A percentile compares a stretch with the other conserved stretches of the same genome.
Evolutionary conservation across 768 basidiomycete species (phyloP).

Genomic region (Pisolithus microcarpus): DNA sequence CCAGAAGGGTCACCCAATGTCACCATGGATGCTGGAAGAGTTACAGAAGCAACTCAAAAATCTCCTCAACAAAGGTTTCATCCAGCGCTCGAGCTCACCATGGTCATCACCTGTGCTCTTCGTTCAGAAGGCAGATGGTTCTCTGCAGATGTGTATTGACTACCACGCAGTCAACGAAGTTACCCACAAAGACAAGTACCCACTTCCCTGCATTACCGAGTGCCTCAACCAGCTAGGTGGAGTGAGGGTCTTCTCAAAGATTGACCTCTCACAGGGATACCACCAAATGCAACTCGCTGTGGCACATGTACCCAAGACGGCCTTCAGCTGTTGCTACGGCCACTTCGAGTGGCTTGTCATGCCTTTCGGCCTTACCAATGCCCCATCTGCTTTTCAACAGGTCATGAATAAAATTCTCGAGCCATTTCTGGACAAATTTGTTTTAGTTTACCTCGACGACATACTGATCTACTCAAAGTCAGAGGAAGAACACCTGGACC

Average conservation of each 20-base stretch:
- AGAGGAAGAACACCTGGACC: slow-evolving; percentile 19
- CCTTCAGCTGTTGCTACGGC: no score
- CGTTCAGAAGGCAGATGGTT: no score
- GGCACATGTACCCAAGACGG: no score
- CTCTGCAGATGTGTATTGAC: slow-evolving; percentile 19
- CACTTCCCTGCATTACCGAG: slow-evolving; percentile 17
- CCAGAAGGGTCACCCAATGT: not conserved
- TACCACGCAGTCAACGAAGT: slow-evolving; percentile 25
- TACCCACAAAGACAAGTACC: slow-evolving; percentile 21
- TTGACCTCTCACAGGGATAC: slow-evolving; percentile 1
- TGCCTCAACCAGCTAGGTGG: not conserved
- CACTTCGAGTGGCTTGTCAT: slow-evolving; percentile 7
- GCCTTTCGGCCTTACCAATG: slow-evolving; percentile 32
- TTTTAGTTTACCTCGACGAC: slow-evolving; percentile 31
- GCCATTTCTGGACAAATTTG: slow-evolving; percentile 23
- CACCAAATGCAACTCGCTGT: no score
- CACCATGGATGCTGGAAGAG: no score
- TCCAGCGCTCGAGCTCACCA: not conserved
- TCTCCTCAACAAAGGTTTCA: no score
- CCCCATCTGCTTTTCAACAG: slow-evolving; percentile 23
- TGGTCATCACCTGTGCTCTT: slow-evolving; percentile 1
- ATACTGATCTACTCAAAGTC: slow-evolving; percentile 27
- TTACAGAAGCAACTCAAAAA: no score
- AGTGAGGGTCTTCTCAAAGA: slow-evolving; percentile 23
- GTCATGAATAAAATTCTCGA: slow-evolving; percentile 5